phyloP scores from a whole-genome alignment of 2,329 filamentous ascomycete genomes.

The Leptographium flavum region DNA sequence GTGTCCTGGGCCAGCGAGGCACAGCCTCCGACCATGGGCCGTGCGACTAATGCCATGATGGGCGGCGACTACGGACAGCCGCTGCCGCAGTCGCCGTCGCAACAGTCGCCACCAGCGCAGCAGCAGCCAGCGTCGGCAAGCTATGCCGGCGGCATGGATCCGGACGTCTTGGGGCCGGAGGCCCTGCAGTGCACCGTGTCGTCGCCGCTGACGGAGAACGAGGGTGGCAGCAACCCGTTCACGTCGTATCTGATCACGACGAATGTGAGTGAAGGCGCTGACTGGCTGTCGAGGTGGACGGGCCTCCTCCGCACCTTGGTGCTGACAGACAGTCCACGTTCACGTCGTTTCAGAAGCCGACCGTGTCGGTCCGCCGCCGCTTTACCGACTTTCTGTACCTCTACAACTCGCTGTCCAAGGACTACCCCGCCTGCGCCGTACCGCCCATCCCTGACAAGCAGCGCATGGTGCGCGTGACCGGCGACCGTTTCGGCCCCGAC shows the following conservation, averaged over 20 bases:
- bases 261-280: constrained; percentile 38
- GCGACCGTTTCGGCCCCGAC: constrained; percentile 85
- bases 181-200: constrained; percentile 72
- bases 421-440: constrained; percentile 84
- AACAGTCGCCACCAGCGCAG: constrained; percentile 16
- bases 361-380: constrained; percentile 68
- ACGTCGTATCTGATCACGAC: constrained; percentile 92
- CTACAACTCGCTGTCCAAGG: constrained; percentile 74
- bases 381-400: constrained; percentile 98
- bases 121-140: too few relatives aligned
- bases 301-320: background rate
- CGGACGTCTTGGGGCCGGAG: constrained; percentile 54
- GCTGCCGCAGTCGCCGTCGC: constrained; percentile 3
- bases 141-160: constrained; percentile 40
- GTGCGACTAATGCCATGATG: constrained; percentile 11
- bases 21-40: constrained; percentile 14
- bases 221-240: constrained; percentile 92
- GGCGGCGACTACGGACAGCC: constrained; percentile 5
- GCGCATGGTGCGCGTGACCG: constrained; percentile 96
- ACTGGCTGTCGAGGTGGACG: background rate
- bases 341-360: constrained; percentile 73
- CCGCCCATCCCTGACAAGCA: constrained; percentile 95
- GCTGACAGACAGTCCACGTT: constrained; percentile 63
- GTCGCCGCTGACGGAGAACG: constrained; percentile 82
- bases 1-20: constrained; percentile 52